A percentile compares a stretch with the other conserved stretches of the same genome.
phyloP scores from a whole-genome alignment of 2,329 filamentous ascomycete genomes.

The Alternaria brassicicola region DNA sequence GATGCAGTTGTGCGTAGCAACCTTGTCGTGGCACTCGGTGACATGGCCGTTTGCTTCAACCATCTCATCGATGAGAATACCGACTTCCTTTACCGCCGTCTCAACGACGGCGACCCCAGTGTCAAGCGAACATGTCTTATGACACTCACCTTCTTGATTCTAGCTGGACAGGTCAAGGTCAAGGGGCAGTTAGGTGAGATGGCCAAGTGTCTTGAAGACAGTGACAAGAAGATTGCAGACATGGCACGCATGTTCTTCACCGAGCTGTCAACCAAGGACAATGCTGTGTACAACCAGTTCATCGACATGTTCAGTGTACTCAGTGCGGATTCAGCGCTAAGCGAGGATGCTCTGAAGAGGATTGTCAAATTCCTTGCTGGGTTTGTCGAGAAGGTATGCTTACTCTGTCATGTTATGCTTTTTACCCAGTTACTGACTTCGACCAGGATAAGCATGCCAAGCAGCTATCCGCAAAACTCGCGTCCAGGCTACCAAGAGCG shows the following conservation, averaged over 20 bases:
- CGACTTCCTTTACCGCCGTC: constrained; percentile 91
- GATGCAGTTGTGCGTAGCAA: constrained; percentile 94
- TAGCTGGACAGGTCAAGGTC: constrained; percentile 98
- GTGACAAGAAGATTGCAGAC: constrained; percentile 92
- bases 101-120: constrained; percentile 85
- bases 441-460: constrained; percentile 92
- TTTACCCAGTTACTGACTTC: not conserved
- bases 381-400: constrained; percentile 90
- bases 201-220: constrained; percentile 97
- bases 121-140: constrained; percentile 98
- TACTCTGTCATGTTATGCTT: not conserved
- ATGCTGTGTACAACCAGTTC: constrained; percentile 99
- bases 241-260: constrained; percentile 98
- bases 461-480: constrained; percentile 90
- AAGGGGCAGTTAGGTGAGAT: constrained; percentile 98
- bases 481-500: constrained; percentile 81
- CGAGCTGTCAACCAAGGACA: constrained; percentile 96
- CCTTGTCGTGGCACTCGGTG: constrained; percentile 92
- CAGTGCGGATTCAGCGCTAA: constrained; percentile 77
- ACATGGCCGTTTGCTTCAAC: constrained; percentile 99
- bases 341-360: constrained; percentile 83
- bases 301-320: constrained; percentile 98
- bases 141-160: constrained; percentile 96
- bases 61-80: constrained; percentile 99
- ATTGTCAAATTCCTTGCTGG: constrained; percentile 93